Evolutionary conservation across 2,329 filamentous ascomycete genomes (phyloP), one percentile per base, ranked within the genome.

Genomic region (Teratosphaeria destructans): DNA sequence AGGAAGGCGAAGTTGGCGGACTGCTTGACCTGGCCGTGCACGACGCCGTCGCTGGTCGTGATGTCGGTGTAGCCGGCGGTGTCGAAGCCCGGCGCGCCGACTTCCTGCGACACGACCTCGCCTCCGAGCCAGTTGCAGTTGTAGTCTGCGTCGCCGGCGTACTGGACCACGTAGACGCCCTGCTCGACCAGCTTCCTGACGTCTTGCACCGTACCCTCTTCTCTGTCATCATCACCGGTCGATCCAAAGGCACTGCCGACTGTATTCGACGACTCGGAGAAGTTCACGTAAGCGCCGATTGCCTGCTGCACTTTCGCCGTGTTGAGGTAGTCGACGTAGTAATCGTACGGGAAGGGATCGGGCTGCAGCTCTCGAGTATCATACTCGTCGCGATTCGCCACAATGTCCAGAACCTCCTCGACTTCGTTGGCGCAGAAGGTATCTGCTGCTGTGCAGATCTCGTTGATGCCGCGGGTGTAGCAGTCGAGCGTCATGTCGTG

Each of bases 261-360:
- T 0, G 76, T 71, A 26, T 16, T 43, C 5, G 60, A 58, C 3
- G 70, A 72, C 3, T 71, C 69, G 3, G 80, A 81, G 72, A 80
- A 87, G 68, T 86, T 87, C 58, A 78, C 77, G 65, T 72, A 82
- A 0, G 81, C 83, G 7, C 84, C 83, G 59, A 86, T 79, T 0
- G 82, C 82, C 12, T 73, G 66, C 64, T 82, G 81, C 2, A 85
- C 78, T 7, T 73, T 67, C 0, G 78, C 73, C 1, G 74, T 76
- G 71, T 86, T 86, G 43, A 87, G 76, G 65, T 85, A 87, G n/a
- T 78, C 72, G 12, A 73, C 70, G 64, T 79, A 85, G 70, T 79
- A 83, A 0, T 66, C 65, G 62, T 81, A 79, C 0, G 83, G 83
- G 68, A 85, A 85, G 0, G 82, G 81, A 66, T 85, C 80, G 0